A percentile compares a stretch with the other conserved stretches of the same genome.
These are phyloP conservation scores for Lasiosphaeria hispida DNA, from an alignment of 495 filamentous ascomycete species.

Conservation along the genomic window DNA sequence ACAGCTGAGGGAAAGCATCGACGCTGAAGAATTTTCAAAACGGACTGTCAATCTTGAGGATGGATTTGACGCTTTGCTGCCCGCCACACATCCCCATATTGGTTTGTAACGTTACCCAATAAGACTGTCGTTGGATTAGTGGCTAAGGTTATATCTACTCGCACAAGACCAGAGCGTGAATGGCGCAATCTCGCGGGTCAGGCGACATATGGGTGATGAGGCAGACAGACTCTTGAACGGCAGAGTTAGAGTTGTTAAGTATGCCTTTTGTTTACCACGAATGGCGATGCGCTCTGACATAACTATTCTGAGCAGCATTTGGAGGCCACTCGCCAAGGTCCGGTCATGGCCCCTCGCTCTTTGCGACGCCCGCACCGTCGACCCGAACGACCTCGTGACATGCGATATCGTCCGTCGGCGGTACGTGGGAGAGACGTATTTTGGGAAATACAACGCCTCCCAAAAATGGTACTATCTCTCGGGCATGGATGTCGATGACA, in stretches of 20 bases:
- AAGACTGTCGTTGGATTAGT: too few relatives aligned
- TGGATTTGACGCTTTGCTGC: conserved; percentile 4
- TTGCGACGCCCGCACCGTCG: conserved; percentile 3
- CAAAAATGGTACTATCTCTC: conserved; percentile 7
- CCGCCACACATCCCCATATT: conserved; percentile 7
- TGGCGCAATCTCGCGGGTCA: conserved; percentile 1
- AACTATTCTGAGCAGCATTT: conserved; percentile 3
- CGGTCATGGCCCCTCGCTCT: conserved; percentile 5
- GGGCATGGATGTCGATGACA: neutral
- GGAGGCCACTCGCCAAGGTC: neutral
- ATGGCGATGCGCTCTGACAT: neutral
- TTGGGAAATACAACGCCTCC: neutral
- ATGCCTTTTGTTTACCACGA: neutral
- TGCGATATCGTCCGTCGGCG: conserved; percentile 7
- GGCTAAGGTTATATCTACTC: neutral
- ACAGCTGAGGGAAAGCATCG: conserved; percentile 8
- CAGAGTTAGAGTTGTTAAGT: conserved; percentile 5
- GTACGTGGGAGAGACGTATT: conserved; percentile 9
- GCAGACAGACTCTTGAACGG: neutral
- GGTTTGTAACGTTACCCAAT: neutral
- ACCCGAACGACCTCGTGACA: neutral
- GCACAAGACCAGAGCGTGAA: neutral
- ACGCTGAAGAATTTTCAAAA: neutral
- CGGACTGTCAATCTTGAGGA: conserved; percentile 5
- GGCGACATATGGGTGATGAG: neutral